These are phyloP conservation scores for Maudiozyma humilis DNA, from an alignment of 1,139 yeast genomes.

Conservation along the genomic window DNA sequence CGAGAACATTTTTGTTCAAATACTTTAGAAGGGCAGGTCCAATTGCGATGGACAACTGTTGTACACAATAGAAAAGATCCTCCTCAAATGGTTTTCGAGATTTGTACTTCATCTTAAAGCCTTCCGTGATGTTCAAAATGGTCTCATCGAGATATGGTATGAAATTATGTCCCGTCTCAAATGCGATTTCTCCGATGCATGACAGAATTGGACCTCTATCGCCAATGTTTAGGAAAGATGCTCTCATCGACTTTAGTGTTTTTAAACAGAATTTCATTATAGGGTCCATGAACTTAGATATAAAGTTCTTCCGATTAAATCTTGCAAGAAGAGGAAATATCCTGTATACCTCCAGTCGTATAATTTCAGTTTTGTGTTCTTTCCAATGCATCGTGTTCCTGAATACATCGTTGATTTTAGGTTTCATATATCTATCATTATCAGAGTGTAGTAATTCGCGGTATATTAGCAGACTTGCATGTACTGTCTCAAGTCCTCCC, in stretches of 20 bases:
- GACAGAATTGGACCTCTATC: slow-evolving; percentile 72
- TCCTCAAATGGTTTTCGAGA: slow-evolving; percentile 70
- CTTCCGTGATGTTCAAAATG: slow-evolving; percentile 74
- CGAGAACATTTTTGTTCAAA: slow-evolving; percentile 72
- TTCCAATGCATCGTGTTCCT: slow-evolving; percentile 69
- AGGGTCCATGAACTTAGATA: slow-evolving; percentile 71
- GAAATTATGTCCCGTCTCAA: slow-evolving; percentile 78
- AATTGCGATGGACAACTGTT: slow-evolving; percentile 77
- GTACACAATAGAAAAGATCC: slow-evolving; percentile 82
- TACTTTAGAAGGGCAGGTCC: slow-evolving; percentile 95
- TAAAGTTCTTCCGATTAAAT: slow-evolving; percentile 69
- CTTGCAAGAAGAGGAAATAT: slow-evolving; percentile 77
- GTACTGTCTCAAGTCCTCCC: slow-evolving; percentile 80
- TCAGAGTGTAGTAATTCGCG: slow-evolving; percentile 63
- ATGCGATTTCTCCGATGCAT: slow-evolving; percentile 81
- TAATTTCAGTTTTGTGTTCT: slow-evolving; percentile 65
- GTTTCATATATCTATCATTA: slow-evolving; percentile 60
- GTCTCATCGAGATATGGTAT: slow-evolving; percentile 85
- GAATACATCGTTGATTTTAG: slow-evolving; percentile 68
- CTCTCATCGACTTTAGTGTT: slow-evolving; percentile 62
- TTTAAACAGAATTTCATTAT: slow-evolving; percentile 71
- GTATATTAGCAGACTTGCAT: slow-evolving; percentile 77
- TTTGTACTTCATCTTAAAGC: slow-evolving; percentile 61
- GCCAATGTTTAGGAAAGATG: slow-evolving; percentile 20
- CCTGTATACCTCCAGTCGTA: slow-evolving; percentile 74